Evolutionary conservation across 345 rosid genomes (phyloP).

Genomic region (Lenwebbia sp.): DNA sequence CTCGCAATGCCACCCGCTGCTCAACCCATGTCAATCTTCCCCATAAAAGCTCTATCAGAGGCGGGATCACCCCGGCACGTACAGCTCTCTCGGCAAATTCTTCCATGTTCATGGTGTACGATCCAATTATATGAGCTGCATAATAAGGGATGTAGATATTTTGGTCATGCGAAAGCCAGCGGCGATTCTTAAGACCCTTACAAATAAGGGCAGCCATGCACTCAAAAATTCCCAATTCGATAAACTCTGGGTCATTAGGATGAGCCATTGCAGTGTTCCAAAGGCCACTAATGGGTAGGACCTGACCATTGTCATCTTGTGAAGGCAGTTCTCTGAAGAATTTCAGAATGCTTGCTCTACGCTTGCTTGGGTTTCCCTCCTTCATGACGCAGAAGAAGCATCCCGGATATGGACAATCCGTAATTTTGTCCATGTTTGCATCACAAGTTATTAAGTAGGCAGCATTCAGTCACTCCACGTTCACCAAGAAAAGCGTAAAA

Average conservation of each 20-base stretch:
- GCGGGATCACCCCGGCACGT: conserved; percentile 80
- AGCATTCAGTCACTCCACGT: background rate
- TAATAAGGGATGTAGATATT: conserved; percentile 96
- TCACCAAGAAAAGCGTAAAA: background rate
- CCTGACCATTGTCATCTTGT: conserved; percentile 95
- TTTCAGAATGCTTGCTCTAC: conserved; percentile 81
- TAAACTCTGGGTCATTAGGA: conserved; percentile 96
- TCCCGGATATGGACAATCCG: conserved; percentile 97
- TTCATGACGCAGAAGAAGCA: conserved; percentile 99
- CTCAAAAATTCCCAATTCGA: conserved; percentile 90
- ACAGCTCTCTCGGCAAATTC: conserved; percentile 85
- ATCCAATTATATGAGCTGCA: conserved; percentile 97
- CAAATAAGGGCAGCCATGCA: conserved; percentile 94
- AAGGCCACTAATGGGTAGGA: conserved; percentile 95
- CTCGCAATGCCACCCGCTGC: conserved; percentile 95
- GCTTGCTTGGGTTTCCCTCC: conserved; percentile 96
- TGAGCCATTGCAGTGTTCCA: conserved; percentile 99
- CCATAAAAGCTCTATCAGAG: conserved; percentile 82
- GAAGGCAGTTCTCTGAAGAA: conserved; percentile 94
- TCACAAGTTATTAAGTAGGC: background rate
- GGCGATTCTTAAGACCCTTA: conserved; percentile 92
- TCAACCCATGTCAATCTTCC: conserved; percentile 99
- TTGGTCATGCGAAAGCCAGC: conserved; percentile 96
- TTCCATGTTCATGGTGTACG: conserved; percentile 99
- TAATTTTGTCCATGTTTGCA: conserved; percentile 58